Conservation (phyloP, 768 basidiomycete species). For the Sistotremastrum suecicum region DNA sequence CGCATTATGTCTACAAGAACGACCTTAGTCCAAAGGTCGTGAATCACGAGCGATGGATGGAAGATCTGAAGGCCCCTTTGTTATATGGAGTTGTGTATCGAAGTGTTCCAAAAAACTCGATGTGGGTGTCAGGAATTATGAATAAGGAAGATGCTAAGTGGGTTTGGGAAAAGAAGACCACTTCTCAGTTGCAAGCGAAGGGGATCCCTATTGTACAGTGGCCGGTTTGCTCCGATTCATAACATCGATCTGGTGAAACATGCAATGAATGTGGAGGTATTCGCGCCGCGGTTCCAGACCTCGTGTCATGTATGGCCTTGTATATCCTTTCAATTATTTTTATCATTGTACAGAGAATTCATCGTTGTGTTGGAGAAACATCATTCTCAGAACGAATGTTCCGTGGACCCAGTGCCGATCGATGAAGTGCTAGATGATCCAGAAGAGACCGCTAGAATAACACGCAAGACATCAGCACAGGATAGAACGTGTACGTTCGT, state of each 20-base stretch:
- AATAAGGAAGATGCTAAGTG: not conserved
- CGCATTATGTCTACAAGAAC: too few species aligned
- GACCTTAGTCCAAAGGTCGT: too few species aligned
- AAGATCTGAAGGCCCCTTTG: not conserved
- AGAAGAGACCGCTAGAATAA: conserved; percentile 44
- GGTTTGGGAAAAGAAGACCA: conserved; percentile 1
- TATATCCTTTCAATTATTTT: not conserved
- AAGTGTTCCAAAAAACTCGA: not conserved
- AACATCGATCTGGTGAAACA: too few species aligned
- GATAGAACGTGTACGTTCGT: not conserved
- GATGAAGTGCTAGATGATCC: conserved; percentile 82
- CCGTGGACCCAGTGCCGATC: conserved; percentile 78
- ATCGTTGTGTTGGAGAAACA: not conserved
- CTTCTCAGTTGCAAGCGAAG: not conserved
- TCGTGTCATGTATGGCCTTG: too few species aligned
- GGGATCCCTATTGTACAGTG: not conserved
- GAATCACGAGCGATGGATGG: not conserved
- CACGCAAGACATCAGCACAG: not conserved
- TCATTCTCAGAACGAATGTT: conserved; percentile 53
- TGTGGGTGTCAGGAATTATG: conserved; percentile 1
- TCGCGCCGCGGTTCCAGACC: too few species aligned
- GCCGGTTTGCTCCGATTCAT: too few species aligned
- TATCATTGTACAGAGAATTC: not conserved
- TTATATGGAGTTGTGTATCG: not conserved
- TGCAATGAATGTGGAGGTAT: too few species aligned